Conservation (phyloP, 2,329 filamentous ascomycete species). For the Talaromyces piceae region DNA sequence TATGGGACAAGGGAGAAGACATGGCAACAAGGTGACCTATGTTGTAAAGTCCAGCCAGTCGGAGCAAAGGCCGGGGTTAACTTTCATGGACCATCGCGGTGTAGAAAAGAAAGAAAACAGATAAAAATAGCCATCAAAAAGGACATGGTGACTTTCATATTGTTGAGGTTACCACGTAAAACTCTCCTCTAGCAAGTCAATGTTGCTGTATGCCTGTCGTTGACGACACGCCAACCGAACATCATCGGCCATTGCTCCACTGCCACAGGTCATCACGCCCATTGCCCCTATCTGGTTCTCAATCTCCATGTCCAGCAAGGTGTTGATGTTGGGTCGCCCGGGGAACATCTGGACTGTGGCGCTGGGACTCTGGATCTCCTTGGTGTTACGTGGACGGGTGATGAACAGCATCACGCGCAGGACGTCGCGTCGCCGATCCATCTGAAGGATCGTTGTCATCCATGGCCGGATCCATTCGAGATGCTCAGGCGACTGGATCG, state of each 20-base stretch:
- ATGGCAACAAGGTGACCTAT: background rate
- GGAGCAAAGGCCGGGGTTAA: background rate
- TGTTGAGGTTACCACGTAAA: slow-evolving; percentile 54
- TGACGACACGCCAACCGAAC: slow-evolving; percentile 61
- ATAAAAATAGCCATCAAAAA: background rate
- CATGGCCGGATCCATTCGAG: slow-evolving; percentile 91
- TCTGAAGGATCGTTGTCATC: slow-evolving; percentile 67
- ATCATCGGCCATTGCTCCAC: slow-evolving; percentile 67
- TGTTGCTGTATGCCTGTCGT: slow-evolving; percentile 53
- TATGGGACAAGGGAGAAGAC: background rate
- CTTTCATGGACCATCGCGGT: no score
- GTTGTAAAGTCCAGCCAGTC: background rate
- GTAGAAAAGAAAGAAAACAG: background rate
- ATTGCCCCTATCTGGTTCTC: slow-evolving; percentile 78
- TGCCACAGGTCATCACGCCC: slow-evolving; percentile 74
- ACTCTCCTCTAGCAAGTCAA: slow-evolving; percentile 71
- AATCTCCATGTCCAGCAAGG: slow-evolving; percentile 74
- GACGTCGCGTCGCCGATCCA: slow-evolving; percentile 74
- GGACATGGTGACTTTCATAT: background rate
- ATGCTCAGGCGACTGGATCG: slow-evolving; percentile 80
- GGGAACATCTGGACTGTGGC: slow-evolving; percentile 85
- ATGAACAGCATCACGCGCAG: slow-evolving; percentile 85
- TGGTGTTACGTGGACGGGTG: slow-evolving; percentile 76
- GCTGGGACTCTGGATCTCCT: slow-evolving; percentile 69
- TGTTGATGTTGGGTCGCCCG: slow-evolving; percentile 74